Evolutionary conservation across 768 basidiomycete genomes (phyloP).

Genomic region (Mycena pura): DNA sequence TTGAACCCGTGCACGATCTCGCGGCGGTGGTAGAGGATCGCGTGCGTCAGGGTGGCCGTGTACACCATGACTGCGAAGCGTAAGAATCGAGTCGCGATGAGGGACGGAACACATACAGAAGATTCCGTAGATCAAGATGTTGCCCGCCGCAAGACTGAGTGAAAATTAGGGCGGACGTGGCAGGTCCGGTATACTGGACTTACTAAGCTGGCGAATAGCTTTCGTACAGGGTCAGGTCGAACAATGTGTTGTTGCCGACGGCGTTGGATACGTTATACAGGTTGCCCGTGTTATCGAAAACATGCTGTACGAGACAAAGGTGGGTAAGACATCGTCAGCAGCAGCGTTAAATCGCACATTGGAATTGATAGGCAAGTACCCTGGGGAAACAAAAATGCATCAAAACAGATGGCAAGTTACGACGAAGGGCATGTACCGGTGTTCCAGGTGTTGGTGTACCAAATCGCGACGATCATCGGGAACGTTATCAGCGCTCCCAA

Average conservation of each 20-base stretch:
- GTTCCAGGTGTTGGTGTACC: not conserved
- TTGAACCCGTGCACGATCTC: constrained; percentile 39
- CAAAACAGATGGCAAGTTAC: constrained; percentile 37
- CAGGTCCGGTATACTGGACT: too few relatives aligned
- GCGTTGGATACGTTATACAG: constrained; percentile 48
- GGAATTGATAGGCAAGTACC: constrained; percentile 46
- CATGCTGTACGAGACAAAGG: constrained; percentile 14
- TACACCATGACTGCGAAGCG: constrained; percentile 30
- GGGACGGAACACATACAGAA: constrained; percentile 1
- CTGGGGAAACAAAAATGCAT: too few relatives aligned
- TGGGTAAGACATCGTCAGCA: not conserved
- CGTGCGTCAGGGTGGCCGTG: constrained; percentile 45
- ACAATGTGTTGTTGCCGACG: constrained; percentile 36
- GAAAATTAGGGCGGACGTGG: too few relatives aligned
- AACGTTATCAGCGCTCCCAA: not conserved
- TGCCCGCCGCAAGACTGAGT: too few relatives aligned
- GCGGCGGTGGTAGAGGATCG: constrained; percentile 48
- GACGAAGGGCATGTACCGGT: not conserved
- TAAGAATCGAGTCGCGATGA: constrained; percentile 34
- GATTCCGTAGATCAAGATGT: constrained; percentile 38
- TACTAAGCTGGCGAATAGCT: constrained; percentile 46
- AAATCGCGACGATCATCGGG: constrained; percentile 7
- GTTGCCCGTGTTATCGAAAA: constrained; percentile 50
- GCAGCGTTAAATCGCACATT: constrained; percentile 26
- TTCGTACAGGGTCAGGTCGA: constrained; percentile 42